Percentiles rank a stretch among this genome's conserved stretches.
Conservation (phyloP, 73 alveolate genomes). For the Durusdinium trenchii region DNA sequence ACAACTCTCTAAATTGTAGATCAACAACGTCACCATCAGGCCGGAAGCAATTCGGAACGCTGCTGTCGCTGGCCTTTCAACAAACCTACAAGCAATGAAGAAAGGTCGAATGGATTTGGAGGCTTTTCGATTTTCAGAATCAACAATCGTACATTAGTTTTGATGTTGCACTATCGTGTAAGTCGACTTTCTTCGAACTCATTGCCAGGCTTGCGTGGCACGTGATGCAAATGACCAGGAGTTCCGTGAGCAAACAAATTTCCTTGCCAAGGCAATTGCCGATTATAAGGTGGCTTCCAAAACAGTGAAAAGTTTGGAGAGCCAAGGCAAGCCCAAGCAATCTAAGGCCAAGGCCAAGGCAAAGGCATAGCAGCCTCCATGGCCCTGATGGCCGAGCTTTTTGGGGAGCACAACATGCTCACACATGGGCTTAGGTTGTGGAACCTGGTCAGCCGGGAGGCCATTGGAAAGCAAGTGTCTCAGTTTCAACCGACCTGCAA, state of each 20-base stretch:
- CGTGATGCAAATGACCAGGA: background rate
- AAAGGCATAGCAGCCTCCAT: background rate
- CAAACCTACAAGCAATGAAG: background rate
- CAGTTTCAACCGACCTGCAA: background rate
- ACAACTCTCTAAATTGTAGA: too few species aligned
- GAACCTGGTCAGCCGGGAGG: conserved; percentile 3
- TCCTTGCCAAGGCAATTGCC: background rate
- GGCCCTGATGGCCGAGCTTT: background rate
- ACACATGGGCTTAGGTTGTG: too few species aligned
- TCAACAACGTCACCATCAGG: background rate
- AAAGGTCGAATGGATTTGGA: background rate
- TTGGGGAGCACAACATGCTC: background rate
- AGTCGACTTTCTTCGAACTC: too few species aligned
- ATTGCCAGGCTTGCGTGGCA: background rate
- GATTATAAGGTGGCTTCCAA: background rate
- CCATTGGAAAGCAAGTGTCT: background rate
- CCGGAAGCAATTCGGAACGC: background rate
- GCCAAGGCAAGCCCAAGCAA: background rate
- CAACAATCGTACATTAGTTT: too few species aligned
- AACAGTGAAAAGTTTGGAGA: background rate
- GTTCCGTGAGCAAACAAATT: background rate
- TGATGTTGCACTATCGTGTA: too few species aligned
- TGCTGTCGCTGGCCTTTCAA: background rate
- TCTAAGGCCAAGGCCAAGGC: background rate
- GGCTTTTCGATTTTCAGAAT: too few species aligned